Evolutionary conservation across 140 eudicot genomes (phyloP).

Genomic region (Senecio squalidus): DNA sequence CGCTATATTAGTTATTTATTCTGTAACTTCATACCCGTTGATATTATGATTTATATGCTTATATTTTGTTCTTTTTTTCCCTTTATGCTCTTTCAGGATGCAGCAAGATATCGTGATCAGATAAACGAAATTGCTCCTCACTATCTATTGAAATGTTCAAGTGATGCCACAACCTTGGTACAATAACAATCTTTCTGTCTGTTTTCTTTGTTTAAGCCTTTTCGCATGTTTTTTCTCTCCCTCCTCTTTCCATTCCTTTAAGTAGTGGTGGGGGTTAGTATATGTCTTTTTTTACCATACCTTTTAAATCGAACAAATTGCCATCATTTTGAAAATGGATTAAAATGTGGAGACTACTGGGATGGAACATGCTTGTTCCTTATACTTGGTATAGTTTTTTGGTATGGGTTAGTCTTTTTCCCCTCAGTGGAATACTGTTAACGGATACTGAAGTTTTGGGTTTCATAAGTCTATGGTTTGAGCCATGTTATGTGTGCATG

Average conservation of each 20-base stretch:
- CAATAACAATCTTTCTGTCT: not conserved
- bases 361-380: not conserved
- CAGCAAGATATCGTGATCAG: constrained; percentile 88
- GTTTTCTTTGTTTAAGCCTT: not conserved
- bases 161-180: constrained; percentile 99
- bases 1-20: no score
- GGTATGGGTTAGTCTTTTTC: constrained; percentile 1
- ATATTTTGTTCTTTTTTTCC: constrained; percentile 6
- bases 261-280: not conserved
- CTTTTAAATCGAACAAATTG: constrained; percentile 3
- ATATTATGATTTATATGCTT: not conserved
- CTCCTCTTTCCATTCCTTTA: not conserved
- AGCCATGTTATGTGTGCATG: not conserved
- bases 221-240: not conserved
- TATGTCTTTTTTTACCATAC: not conserved
- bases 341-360: not conserved
- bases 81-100: constrained; percentile 51
- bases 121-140: constrained; percentile 85
- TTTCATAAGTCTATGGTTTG: not conserved
- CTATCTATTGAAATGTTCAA: constrained; percentile 81
- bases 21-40: not conserved
- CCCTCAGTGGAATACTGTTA: not conserved
- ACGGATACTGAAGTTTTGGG: not conserved
- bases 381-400: not conserved
- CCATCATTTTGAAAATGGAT: constrained; percentile 5